Evolutionary conservation across 495 filamentous ascomycete genomes (phyloP), one percentile per base, ranked within the genome.

Genomic region (Daldinia loculata): DNA sequence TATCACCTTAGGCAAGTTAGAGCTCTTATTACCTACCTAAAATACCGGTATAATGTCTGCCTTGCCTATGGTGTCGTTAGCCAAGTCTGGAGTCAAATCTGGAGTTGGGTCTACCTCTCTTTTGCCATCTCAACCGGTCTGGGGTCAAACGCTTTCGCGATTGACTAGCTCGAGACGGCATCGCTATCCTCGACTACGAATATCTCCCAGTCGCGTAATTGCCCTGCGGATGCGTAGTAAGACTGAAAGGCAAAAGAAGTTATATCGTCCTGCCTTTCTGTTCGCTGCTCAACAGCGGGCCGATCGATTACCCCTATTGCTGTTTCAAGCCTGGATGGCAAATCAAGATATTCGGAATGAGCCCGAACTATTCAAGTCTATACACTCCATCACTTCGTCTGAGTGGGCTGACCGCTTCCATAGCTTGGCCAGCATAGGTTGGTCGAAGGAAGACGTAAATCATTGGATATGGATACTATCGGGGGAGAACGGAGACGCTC

Each of bases 381-480:
- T 82, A 22, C 60, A 36, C n/a, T 63, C 73, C 1, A 70, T 61
- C 19, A 60, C 39, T 32, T 61, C 75, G 26, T 57, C 59, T 1
- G 73, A 76, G 9, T 83, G 80, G 82, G 64, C 56, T 6, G 57
- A 72, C 8, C 73, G 74, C 5, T 53, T 80, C 19, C 63, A 69
- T 6, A 48, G 60, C 39, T 39, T 81, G 14, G 75, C 51, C 2
- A 11, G 36, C 24, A 75, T 68, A 43, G 77, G 78, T 4, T 68
- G 74, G 56, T 65, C 71, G 6, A 67, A 45, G 39, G 70, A 68
- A 26, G 70, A 80, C 27, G 34, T 83, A 27, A 69, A 72, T 39
- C 76, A 79, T 59, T 84, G 82, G 83, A 69, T 77, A 39, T 82
- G 80, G 81, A 80, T 84, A 48, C 39, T 84, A 14, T 78, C 78